phyloP scores from a whole-genome alignment of 2,329 filamentous ascomycete genomes.

The Penicillium vulpinum region DNA sequence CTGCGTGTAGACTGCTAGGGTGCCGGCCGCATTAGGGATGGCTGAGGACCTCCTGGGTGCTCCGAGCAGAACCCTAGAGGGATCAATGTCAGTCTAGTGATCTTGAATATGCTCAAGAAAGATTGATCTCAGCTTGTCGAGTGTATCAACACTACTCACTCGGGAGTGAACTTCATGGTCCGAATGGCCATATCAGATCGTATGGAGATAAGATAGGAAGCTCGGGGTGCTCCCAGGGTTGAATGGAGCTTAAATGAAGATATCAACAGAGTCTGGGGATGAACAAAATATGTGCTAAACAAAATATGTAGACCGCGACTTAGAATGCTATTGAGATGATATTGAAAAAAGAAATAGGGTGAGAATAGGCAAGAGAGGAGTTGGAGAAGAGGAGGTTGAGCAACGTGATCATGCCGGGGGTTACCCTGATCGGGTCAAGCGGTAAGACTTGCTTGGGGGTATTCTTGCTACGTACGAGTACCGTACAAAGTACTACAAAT shows the following conservation, averaged over 20 bases:
- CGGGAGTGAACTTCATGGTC: conserved; percentile 44
- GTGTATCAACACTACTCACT: conserved; percentile 32
- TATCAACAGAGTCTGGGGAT: background rate
- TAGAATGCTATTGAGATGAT: background rate
- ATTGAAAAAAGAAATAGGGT: background rate
- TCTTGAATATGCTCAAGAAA: background rate
- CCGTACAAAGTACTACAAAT: too few species aligned
- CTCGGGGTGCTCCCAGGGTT: conserved; percentile 11
- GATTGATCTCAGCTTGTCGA: background rate
- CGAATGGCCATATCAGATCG: conserved; percentile 42
- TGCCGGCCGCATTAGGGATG: conserved; percentile 48
- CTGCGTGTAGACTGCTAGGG: conserved; percentile 49
- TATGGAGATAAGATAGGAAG: conserved; percentile 21
- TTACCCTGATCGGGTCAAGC: conserved; percentile 6
- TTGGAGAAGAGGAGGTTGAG: conserved; percentile 1
- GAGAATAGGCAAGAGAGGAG: background rate
- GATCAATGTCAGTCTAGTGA: conserved; percentile 1
- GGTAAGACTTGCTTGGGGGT: too few species aligned
- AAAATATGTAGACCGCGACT: background rate
- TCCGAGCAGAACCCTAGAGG: conserved; percentile 45
- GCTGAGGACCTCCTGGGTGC: conserved; percentile 49
- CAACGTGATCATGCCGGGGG: conserved; percentile 6
- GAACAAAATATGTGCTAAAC: background rate
- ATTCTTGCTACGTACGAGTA: too few species aligned
- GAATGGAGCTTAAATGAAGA: background rate